These are phyloP conservation scores for Yarrowia hollandica DNA, from an alignment of 805 yeast genomes.

Conservation along the genomic window DNA sequence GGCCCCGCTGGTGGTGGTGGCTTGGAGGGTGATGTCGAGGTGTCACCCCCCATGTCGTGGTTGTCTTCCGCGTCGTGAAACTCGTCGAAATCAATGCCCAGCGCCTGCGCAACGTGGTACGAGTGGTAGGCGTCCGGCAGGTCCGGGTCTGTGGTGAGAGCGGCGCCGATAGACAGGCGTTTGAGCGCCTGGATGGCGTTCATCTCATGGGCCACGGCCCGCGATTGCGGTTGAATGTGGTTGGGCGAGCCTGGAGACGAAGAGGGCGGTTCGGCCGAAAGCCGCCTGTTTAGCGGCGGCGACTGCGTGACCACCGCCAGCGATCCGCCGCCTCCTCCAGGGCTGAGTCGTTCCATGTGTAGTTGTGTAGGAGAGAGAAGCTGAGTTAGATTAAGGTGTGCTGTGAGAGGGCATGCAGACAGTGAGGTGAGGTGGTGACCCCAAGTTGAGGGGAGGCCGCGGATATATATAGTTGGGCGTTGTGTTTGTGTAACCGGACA, in stretches of 20 bases:
- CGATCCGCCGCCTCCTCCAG: constrained; percentile 28
- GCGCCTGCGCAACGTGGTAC: constrained; percentile 27
- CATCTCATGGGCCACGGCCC: constrained; percentile 46
- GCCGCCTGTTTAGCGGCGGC: constrained; percentile 18
- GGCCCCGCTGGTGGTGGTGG: no score
- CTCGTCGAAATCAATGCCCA: constrained; percentile 15
- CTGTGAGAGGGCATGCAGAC: no score
- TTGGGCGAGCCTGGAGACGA: constrained; percentile 16
- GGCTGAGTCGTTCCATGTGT: constrained; percentile 26
- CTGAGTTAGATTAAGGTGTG: background rate
- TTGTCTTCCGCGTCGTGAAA: background rate
- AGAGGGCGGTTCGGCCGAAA: background rate
- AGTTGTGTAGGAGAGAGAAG: background rate
- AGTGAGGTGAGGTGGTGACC: no score
- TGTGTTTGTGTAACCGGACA: no score
- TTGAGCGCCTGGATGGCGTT: constrained; percentile 45
- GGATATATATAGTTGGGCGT: no score
- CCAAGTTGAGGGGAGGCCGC: no score
- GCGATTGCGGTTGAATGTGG: constrained; percentile 34
- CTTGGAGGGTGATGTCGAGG: no score
- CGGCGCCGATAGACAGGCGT: constrained; percentile 45
- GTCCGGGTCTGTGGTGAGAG: constrained; percentile 45
- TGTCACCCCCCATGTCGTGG: no score
- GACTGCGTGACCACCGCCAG: constrained; percentile 21
- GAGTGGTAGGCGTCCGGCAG: constrained; percentile 36